These are phyloP conservation scores for Malassezia yamatoensis DNA, from an alignment of 1,284 basidiomycete species.

Conservation along the genomic window DNA sequence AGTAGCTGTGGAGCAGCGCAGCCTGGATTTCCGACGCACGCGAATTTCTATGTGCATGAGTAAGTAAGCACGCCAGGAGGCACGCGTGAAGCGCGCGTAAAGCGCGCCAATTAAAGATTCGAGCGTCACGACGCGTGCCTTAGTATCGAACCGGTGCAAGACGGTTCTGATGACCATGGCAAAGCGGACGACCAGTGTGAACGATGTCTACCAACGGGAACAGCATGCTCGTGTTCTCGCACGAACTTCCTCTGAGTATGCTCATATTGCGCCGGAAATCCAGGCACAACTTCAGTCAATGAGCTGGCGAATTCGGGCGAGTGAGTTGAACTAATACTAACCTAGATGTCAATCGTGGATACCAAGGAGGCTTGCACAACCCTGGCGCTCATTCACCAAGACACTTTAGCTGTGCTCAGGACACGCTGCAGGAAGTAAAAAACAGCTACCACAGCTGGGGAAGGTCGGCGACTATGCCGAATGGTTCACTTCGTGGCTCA, in stretches of 20 bases:
- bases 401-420: not conserved
- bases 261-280: constrained; percentile 10
- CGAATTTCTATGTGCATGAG: too few relatives aligned
- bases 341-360: constrained; percentile 16
- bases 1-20: too few relatives aligned
- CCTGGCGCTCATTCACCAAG: not conserved
- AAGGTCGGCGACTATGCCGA: constrained; percentile 10
- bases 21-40: too few relatives aligned
- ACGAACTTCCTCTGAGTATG: constrained; percentile 11
- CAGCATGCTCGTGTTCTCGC: not conserved
- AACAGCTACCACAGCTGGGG: constrained; percentile 6
- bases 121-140: not conserved
- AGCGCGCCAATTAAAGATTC: not conserved
- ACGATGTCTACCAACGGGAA: constrained; percentile 9
- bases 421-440: constrained; percentile 3
- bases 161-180: not conserved
- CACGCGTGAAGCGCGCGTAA: not conserved
- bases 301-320: constrained; percentile 19
- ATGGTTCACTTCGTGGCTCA: constrained; percentile 7
- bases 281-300: constrained; percentile 15
- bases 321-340: constrained; percentile 5
- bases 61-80: too few relatives aligned
- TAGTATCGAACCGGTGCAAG: not conserved
- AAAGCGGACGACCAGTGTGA: constrained; percentile 13
- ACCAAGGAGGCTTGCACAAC: not conserved